Evolutionary conservation across 495 filamentous ascomycete genomes (phyloP), one percentile per base, ranked within the genome.

Genomic region (Xylaria sp.): DNA sequence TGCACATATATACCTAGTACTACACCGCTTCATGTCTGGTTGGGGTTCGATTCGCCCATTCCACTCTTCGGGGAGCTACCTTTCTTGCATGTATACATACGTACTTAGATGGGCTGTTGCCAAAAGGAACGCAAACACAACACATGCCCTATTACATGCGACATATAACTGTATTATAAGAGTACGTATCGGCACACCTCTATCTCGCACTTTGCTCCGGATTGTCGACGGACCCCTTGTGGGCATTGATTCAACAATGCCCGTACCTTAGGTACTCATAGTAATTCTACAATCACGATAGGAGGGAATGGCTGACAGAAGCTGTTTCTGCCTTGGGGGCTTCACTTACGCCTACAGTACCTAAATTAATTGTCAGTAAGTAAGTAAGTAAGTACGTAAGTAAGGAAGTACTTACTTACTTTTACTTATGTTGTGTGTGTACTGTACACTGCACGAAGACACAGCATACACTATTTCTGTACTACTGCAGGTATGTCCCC

Each of bases 271-370:
- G n/a, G n/a, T n/a, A n/a, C n/a, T n/a, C n/a, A n/a, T n/a, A n/a
- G n/a, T n/a, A n/a, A n/a, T n/a, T 9, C 31, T 35, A 33, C 58
- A 37, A 59, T 59, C 55, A 40, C 5, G 11, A 12, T 11, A 4
- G 31, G n/a, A 35, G 59, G 37, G 12, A 55, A 12, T 67, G 48
- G 46, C 62, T 67, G 64, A 67, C 64, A 48, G 35, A 67, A 53
- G 64, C 64, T n/a, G 19, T 55, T 41, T 67, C 64, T 67, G 64
- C 64, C 64, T 67, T 55, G 64, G 17, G 29, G 58, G n/a, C n/a
- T 8, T 24, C 12, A 11, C 40, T 1, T 41, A 5, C 40, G 26
- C 1, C 7, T 26, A 52, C 43, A 2, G 35, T 53, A 24, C 53
- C n/a, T n/a, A n/a, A n/a, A n/a, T n/a, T n/a, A n/a, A n/a, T n/a